Conservation (phyloP, 805 yeast species). For the Candida qinlingensis region DNA sequence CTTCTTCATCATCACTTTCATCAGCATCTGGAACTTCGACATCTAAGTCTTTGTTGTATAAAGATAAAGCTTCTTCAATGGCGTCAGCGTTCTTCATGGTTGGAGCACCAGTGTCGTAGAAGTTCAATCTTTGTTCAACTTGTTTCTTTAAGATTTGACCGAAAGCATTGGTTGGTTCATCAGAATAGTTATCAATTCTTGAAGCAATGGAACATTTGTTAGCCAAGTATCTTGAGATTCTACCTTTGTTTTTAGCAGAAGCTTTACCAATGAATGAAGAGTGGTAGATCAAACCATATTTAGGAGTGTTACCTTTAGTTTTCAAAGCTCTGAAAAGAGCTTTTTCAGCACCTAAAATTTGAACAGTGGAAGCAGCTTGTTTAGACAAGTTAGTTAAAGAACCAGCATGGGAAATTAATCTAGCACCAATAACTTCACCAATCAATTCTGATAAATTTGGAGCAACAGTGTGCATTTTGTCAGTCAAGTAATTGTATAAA, state of each 20-base stretch:
- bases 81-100: conserved; percentile 97
- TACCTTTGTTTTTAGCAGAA: conserved; percentile 94
- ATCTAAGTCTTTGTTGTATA: conserved; percentile 45
- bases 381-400: conserved; percentile 93
- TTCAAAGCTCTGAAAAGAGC: conserved; percentile 97
- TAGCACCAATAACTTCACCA: conserved; percentile 98
- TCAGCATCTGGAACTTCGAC: conserved; percentile 33
- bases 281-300: conserved; percentile 95
- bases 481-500: conserved; percentile 80
- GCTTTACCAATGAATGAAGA: conserved; percentile 98
- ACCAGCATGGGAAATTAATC: conserved; percentile 97
- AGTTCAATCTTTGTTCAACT: conserved; percentile 95
- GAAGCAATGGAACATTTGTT: conserved; percentile 99
- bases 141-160: conserved; percentile 91
- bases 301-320: conserved; percentile 98
- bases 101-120: conserved; percentile 93
- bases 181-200: conserved; percentile 96
- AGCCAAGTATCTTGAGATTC: conserved; percentile 97
- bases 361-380: conserved; percentile 99
- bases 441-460: conserved; percentile 95
- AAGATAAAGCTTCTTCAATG: conserved; percentile 82
- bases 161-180: conserved; percentile 84
- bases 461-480: conserved; percentile 96
- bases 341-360: conserved; percentile 98
- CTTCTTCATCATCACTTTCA: conserved; percentile 31